phyloP scores from a whole-genome alignment of 352 stramenopile species.

The Phytophthora fragariaefolia region DNA sequence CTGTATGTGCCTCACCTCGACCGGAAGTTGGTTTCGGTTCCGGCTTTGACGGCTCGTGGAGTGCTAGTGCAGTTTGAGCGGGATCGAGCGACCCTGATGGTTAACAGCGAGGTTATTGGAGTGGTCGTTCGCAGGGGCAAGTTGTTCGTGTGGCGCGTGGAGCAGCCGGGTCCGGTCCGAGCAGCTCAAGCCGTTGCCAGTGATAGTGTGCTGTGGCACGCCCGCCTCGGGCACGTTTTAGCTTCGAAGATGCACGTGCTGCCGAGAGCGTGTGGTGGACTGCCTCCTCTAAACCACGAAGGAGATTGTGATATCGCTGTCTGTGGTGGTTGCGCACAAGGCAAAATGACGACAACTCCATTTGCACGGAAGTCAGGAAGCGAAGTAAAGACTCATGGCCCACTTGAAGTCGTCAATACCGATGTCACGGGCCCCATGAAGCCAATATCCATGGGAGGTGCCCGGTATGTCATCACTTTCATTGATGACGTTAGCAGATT shows the following conservation, averaged over 20 bases:
- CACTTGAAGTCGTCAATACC: slow-evolving; percentile 18
- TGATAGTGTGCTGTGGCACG: slow-evolving; percentile 2
- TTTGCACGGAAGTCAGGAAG: too few species aligned
- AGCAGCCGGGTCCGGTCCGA: background rate
- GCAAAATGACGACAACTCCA: too few species aligned
- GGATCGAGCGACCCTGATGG: too few species aligned
- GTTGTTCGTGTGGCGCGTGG: background rate
- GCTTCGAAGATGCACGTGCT: background rate
- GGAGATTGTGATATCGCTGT: background rate
- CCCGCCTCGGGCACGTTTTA: slow-evolving; percentile 13
- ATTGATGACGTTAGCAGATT: slow-evolving; percentile 24
- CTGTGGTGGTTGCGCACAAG: too few species aligned
- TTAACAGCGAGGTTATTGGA: too few species aligned
- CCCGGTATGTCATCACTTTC: slow-evolving; percentile 17
- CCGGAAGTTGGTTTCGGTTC: too few species aligned
- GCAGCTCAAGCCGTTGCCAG: background rate
- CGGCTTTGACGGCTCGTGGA: too few species aligned
- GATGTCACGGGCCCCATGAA: slow-evolving; percentile 28
- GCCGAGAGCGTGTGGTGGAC: background rate
- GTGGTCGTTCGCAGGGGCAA: too few species aligned
- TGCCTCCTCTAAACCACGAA: background rate
- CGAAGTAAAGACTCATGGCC: slow-evolving; percentile 8
- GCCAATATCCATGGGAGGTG: slow-evolving; percentile 15
- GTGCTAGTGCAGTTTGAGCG: too few species aligned
- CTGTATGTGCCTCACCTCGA: too few species aligned